Evolutionary conservation across 2,329 filamentous ascomycete species (phyloP).

Genomic region (Fonsecaea monophora): DNA sequence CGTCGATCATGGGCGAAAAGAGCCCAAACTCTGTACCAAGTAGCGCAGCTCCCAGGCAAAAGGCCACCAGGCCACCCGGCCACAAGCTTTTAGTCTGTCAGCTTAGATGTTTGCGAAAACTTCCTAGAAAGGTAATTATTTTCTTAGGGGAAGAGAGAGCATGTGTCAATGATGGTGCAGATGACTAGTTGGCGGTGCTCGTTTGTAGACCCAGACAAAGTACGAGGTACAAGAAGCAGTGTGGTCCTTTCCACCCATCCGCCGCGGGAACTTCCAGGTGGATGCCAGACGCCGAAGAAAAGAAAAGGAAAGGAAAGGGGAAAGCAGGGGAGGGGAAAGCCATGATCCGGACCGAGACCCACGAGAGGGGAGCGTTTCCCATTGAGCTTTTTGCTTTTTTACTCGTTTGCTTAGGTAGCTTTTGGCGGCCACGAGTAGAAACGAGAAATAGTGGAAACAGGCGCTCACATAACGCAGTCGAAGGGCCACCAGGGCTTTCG

Average conservation of each 20-base stretch:
- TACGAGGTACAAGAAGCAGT: no score
- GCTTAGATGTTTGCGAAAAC: background rate
- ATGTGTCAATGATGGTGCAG: no score
- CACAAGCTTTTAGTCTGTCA: background rate
- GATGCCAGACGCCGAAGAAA: background rate
- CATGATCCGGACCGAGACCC: constrained; percentile 4
- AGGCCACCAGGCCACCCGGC: background rate
- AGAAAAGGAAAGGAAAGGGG: background rate
- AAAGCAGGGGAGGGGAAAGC: background rate
- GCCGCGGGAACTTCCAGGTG: background rate
- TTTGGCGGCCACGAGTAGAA: constrained; percentile 1
- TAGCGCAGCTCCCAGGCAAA: background rate
- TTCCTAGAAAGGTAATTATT: background rate
- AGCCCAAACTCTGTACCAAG: background rate
- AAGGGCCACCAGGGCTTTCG: background rate
- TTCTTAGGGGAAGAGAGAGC: background rate
- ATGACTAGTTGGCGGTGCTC: no score
- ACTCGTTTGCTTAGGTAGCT: background rate
- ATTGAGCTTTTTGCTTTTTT: background rate
- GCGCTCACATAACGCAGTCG: background rate
- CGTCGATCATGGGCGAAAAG: background rate
- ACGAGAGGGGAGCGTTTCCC: background rate
- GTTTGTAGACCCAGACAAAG: no score
- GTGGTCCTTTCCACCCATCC: background rate
- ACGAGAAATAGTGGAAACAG: background rate